These are phyloP conservation scores for Metrosideros polymorpha DNA, from an alignment of 441 rosid species.

Conservation along the genomic window DNA sequence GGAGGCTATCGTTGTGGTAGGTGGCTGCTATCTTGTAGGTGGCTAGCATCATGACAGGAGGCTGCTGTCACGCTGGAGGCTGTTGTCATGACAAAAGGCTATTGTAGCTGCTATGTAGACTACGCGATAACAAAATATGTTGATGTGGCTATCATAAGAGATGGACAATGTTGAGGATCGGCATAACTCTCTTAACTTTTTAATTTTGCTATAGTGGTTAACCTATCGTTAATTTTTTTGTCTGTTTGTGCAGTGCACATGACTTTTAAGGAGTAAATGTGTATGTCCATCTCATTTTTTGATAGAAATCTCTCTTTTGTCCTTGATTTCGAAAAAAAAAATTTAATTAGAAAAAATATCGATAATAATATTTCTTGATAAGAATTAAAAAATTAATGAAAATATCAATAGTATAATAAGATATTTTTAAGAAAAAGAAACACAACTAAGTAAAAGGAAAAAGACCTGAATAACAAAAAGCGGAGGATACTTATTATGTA, in stretches of 20 bases:
- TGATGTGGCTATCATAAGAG: too few relatives aligned
- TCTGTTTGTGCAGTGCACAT: background rate
- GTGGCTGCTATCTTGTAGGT: too few relatives aligned
- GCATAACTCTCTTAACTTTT: background rate
- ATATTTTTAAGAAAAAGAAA: background rate
- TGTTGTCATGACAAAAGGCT: too few relatives aligned
- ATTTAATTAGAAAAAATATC: background rate
- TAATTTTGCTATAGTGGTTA: background rate
- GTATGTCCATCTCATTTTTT: background rate
- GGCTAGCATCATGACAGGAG: too few relatives aligned
- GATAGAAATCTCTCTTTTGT: background rate
- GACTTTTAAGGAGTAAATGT: background rate
- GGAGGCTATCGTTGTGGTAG: too few relatives aligned
- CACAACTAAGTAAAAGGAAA: background rate
- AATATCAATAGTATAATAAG: background rate
- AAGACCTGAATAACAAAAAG: background rate
- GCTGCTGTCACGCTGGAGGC: too few relatives aligned
- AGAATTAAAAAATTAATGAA: background rate
- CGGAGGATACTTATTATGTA: background rate
- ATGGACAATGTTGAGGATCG: too few relatives aligned
- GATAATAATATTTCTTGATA: background rate
- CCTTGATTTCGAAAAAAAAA: background rate
- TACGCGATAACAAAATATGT: too few relatives aligned
- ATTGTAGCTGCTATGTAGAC: too few relatives aligned
- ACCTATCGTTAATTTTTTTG: background rate